These are phyloP conservation scores for Tolypocladium tundrense DNA, from an alignment of 2,329 filamentous ascomycete genomes.

Conservation along the genomic window DNA sequence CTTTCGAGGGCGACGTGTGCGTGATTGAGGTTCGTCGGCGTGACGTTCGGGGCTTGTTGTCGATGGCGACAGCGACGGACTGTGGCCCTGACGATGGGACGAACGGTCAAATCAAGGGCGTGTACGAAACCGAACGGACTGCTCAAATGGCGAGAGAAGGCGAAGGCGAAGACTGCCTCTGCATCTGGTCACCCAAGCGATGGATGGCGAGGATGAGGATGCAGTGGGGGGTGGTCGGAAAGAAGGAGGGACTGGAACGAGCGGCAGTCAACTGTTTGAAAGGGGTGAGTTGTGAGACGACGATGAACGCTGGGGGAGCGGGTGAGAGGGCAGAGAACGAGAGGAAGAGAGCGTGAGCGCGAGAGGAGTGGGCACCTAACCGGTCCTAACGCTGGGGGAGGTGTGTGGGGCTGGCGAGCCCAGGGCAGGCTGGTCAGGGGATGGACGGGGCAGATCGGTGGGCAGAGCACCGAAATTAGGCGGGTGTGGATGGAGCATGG, in stretches of 20 bases:
- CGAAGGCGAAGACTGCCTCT: not conserved
- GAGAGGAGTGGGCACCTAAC: not conserved
- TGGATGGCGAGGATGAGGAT: constrained; percentile 3
- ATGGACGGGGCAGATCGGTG: not conserved
- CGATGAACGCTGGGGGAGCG: constrained; percentile 10
- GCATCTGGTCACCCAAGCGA: not conserved
- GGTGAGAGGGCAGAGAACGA: constrained; percentile 3
- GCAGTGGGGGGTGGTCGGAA: constrained; percentile 16
- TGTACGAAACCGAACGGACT: not conserved
- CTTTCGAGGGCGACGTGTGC: not conserved
- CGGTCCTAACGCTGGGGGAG: not conserved
- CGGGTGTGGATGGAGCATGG: not conserved
- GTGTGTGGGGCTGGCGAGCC: not conserved
- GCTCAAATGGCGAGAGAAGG: not conserved
- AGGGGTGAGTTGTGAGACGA: constrained; percentile 19
- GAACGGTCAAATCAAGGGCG: not conserved
- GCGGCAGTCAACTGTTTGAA: constrained; percentile 27
- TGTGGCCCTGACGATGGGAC: not conserved
- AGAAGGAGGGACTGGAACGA: constrained; percentile 32
- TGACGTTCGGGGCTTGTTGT: not conserved
- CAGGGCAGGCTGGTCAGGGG: not conserved
- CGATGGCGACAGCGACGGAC: not conserved
- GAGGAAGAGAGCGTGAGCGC: not conserved
- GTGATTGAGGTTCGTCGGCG: not conserved
- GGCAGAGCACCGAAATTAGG: not conserved